Conservation (phyloP, 139 green algal genomes). For the Tetraselmis chui region DNA sequence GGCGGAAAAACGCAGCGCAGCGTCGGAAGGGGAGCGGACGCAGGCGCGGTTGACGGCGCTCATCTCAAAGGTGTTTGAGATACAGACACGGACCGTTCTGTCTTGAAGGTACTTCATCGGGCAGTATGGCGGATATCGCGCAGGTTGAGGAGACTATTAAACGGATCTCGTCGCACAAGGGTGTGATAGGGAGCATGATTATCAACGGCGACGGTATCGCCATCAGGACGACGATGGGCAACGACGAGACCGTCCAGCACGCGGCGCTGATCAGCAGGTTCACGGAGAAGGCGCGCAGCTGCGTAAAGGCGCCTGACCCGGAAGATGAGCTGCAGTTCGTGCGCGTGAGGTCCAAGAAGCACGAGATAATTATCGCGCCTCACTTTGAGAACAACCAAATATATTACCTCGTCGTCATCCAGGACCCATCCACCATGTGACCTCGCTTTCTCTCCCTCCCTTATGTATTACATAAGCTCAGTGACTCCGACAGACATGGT, state of each 20-base stretch:
- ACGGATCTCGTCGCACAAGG: slow-evolving; percentile 49
- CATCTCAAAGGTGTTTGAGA: too few species aligned
- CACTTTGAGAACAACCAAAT: slow-evolving; percentile 62
- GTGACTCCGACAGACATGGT: too few species aligned
- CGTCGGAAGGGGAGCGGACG: too few species aligned
- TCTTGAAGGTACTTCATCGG: too few species aligned
- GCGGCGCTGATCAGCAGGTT: slow-evolving; percentile 50
- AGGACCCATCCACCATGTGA: slow-evolving; percentile 43
- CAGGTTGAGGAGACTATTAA: slow-evolving; percentile 76
- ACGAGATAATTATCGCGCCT: slow-evolving; percentile 86
- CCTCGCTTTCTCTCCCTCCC: too few species aligned
- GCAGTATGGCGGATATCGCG: slow-evolving; percentile 55
- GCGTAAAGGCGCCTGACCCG: slow-evolving; percentile 58
- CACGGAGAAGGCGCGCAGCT: slow-evolving; percentile 58
- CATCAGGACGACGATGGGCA: slow-evolving; percentile 77
- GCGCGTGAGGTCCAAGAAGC: slow-evolving; percentile 68
- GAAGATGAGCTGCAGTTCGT: slow-evolving; percentile 83
- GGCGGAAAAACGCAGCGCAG: too few species aligned
- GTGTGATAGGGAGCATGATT: slow-evolving; percentile 70
- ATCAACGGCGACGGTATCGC: slow-evolving; percentile 79
- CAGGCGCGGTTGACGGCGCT: too few species aligned
- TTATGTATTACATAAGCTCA: too few species aligned
- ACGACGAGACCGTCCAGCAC: slow-evolving; percentile 65
- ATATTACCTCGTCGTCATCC: slow-evolving; percentile 70
- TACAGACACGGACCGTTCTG: too few species aligned